Conservation (phyloP, 306 rosid species). For the Sophora flavescens region DNA sequence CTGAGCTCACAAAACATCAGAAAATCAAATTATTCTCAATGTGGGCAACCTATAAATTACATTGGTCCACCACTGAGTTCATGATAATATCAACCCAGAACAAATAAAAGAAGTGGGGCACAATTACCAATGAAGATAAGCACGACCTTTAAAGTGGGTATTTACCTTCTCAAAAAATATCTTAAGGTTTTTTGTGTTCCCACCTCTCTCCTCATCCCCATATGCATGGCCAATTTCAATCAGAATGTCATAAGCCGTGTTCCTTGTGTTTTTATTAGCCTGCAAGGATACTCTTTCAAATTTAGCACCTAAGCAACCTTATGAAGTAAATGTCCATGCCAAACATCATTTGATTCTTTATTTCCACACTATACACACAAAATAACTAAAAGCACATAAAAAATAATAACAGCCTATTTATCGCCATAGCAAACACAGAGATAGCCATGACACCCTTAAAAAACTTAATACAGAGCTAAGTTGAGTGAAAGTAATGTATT, state of each 20-base stretch:
- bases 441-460: too few species aligned
- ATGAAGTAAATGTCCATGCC: neutral
- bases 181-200: slow-evolving; percentile 63
- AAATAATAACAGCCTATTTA: too few species aligned
- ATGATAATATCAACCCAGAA: too few species aligned
- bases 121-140: neutral
- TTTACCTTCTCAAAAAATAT: slow-evolving; percentile 76
- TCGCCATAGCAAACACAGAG: too few species aligned
- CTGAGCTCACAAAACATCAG: too few species aligned
- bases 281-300: slow-evolving; percentile 50
- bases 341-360: neutral
- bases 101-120: too few species aligned
- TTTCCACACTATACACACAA: neutral
- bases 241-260: slow-evolving; percentile 88
- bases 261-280: slow-evolving; percentile 92
- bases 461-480: too few species aligned
- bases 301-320: slow-evolving; percentile 42
- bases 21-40: too few species aligned
- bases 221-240: slow-evolving; percentile 84
- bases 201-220: slow-evolving; percentile 83
- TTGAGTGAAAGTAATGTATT: too few species aligned
- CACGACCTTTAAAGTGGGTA: neutral
- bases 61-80: too few species aligned
- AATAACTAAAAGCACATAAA: too few species aligned
- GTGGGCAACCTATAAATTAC: too few species aligned